phyloP scores from a whole-genome alignment of 192 early-diverging fungal genomes.

The Phycomyces nitens region DNA sequence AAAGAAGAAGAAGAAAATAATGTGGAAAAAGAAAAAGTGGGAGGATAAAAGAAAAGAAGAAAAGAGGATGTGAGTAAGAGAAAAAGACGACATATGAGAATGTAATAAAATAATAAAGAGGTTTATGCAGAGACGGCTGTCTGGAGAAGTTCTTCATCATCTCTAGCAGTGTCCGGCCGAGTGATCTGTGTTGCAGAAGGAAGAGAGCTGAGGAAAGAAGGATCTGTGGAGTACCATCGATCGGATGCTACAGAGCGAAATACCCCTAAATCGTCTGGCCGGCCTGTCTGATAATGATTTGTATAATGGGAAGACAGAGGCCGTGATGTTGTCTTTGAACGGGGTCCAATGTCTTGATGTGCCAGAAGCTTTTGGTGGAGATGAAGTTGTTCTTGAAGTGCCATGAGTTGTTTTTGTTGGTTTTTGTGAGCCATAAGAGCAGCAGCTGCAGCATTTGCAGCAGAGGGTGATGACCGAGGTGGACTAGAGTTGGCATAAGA shows the following conservation, averaged over 20 bases:
- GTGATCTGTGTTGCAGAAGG: neutral
- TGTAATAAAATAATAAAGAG: too few relatives aligned
- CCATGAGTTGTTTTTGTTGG: conserved; percentile 26
- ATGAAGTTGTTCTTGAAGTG: conserved; percentile 30
- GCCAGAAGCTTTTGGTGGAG: conserved; percentile 26
- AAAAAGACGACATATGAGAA: too few relatives aligned
- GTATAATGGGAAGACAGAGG: neutral
- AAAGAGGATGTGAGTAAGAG: too few relatives aligned
- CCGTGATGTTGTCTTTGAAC: neutral
- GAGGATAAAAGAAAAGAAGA: too few relatives aligned
- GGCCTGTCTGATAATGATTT: neutral
- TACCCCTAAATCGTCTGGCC: too few relatives aligned
- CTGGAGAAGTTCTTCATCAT: neutral
- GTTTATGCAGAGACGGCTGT: neutral
- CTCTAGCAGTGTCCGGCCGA: neutral
- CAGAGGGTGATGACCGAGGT: neutral
- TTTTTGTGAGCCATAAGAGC: conserved; percentile 30
- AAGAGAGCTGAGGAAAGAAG: neutral
- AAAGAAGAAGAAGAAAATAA: too few relatives aligned
- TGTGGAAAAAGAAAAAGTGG: too few relatives aligned
- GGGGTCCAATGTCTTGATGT: conserved; percentile 11
- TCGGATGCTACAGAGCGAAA: neutral
- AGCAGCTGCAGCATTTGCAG: conserved; percentile 18
- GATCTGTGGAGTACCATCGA: neutral
- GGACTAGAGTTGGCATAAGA: neutral